Percentiles rank a stretch among this genome's conserved stretches.
Conservation (phyloP, 2,329 filamentous ascomycete genomes). For the Phaeosphaeriaceae sp. region DNA sequence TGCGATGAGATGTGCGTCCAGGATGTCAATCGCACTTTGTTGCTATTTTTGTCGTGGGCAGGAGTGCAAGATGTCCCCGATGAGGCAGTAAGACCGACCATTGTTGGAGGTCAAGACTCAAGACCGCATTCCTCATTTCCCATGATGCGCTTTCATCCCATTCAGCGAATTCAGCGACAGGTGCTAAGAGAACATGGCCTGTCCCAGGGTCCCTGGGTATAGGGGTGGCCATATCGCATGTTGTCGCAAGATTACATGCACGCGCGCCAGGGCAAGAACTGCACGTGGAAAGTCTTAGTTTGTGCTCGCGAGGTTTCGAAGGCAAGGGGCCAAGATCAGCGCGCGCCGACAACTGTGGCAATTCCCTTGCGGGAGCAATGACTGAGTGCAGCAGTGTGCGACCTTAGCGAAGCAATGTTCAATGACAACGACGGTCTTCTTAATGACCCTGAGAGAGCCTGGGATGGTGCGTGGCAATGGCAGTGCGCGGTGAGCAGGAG, state of each 20-base stretch:
- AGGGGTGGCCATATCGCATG: neutral
- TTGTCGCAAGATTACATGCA: neutral
- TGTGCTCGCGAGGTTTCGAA: neutral
- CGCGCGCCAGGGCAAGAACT: neutral
- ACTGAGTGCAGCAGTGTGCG: neutral
- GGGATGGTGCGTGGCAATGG: neutral
- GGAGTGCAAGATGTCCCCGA: neutral
- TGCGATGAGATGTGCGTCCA: constrained; percentile 8
- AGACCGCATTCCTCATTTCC: constrained; percentile 17
- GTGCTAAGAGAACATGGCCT: neutral
- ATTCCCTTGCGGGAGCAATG: neutral
- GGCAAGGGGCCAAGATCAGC: neutral
- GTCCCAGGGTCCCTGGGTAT: neutral
- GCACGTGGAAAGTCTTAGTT: neutral
- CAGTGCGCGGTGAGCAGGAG: neutral
- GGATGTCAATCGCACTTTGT: constrained; percentile 12
- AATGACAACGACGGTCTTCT: neutral
- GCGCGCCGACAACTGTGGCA: neutral
- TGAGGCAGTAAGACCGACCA: constrained; percentile 8
- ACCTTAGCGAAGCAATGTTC: neutral
- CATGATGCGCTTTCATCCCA: constrained; percentile 9
- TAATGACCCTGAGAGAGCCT: neutral
- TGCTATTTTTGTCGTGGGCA: constrained; percentile 15
- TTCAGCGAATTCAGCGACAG: neutral
- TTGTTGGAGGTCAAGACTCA: constrained; percentile 2